Evolutionary conservation across 169 alveolate genomes (phyloP).

Genomic region (Plasmodium malariae): DNA sequence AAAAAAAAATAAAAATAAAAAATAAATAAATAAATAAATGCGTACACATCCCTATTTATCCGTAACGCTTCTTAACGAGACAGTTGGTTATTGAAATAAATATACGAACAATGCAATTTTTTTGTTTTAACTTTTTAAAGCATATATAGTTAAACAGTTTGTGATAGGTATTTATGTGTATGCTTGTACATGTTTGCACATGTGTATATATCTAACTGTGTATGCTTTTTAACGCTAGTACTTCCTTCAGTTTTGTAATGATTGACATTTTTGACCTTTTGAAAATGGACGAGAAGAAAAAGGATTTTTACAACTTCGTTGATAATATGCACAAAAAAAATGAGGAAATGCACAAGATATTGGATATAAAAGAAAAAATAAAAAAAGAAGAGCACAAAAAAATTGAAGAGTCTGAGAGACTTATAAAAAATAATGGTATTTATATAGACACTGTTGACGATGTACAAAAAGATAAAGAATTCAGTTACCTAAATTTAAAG

Average conservation of each 20-base stretch:
- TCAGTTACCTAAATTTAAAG: conserved; percentile 39
- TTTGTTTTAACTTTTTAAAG: no score
- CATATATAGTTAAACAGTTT: no score
- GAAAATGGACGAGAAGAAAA: conserved; percentile 69
- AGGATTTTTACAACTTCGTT: conserved; percentile 53
- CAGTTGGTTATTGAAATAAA: no score
- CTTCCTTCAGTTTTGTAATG: not conserved
- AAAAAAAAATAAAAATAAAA: conserved; percentile 4
- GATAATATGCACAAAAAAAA: conserved; percentile 70
- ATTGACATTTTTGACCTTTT: not conserved
- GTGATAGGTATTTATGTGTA: no score
- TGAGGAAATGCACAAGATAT: conserved; percentile 44
- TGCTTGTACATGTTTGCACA: no score
- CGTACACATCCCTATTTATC: not conserved
- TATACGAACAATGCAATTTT: no score
- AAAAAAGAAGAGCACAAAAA: conserved; percentile 59
- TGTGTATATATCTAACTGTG: not conserved
- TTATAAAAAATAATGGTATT: conserved; percentile 48
- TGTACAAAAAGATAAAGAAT: conserved; percentile 47
- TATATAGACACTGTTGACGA: conserved; percentile 46
- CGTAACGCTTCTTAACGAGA: no score
- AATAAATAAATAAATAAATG: no score
- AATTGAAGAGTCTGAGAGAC: conserved; percentile 54
- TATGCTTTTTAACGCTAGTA: not conserved
- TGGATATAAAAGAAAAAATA: conserved; percentile 39